A percentile compares a stretch with the other conserved stretches of the same genome.
Evolutionary conservation across 352 stramenopile genomes (phyloP).

Genomic region (Globisporangium cederbergense): DNA sequence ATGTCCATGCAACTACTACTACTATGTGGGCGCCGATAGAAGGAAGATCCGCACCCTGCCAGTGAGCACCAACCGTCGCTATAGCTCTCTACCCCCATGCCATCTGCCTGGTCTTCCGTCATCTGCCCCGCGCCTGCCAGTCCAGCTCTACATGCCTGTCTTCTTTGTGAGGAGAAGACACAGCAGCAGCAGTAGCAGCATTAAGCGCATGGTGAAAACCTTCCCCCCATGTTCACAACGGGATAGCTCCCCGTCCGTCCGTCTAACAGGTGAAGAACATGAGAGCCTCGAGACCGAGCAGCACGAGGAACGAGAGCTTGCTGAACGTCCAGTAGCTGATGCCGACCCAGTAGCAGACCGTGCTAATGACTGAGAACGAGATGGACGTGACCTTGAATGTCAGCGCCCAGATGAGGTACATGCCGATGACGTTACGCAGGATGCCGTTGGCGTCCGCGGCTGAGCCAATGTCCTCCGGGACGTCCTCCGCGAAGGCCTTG

Average conservation of each 20-base stretch:
- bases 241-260: neutral
- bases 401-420: constrained; percentile 71
- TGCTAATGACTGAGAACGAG: constrained; percentile 33
- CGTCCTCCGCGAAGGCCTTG: constrained; percentile 64
- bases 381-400: constrained; percentile 61
- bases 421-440: constrained; percentile 54
- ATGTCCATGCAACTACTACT: constrained; percentile 5
- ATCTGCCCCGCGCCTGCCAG: neutral
- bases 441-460: constrained; percentile 48
- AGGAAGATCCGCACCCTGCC: neutral
- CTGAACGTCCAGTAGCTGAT: constrained; percentile 67
- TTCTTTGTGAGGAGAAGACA: constrained; percentile 11
- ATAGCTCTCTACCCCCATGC: neutral
- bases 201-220: neutral
- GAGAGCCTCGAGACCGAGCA: constrained; percentile 51
- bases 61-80: neutral
- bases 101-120: neutral
- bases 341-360: constrained; percentile 39
- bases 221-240: neutral
- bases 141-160: neutral
- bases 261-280: constrained; percentile 82
- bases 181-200: neutral
- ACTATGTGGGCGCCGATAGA: neutral
- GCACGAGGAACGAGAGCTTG: constrained; percentile 46
- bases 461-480: constrained; percentile 62